A percentile compares a stretch with the other conserved stretches of the same genome.
Evolutionary conservation across 345 rosid species (phyloP).

Genomic region (Lepidium sativum): DNA sequence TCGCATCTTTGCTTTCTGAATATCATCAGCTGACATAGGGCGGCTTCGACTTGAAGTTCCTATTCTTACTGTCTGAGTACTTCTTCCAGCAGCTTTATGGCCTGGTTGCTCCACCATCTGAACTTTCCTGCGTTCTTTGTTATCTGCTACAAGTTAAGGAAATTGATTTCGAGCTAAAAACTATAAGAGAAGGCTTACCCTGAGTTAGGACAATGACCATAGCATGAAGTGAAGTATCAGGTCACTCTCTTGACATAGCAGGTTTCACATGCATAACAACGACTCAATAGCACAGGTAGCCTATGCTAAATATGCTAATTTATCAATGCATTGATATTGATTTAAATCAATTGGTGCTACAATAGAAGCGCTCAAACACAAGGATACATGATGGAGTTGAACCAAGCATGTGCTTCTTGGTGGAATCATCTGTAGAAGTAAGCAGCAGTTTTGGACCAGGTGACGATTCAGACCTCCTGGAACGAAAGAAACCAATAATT

Average conservation of each 20-base stretch:
- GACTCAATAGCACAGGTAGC: neutral
- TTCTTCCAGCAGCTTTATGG: slow-evolving; percentile 64
- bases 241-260: neutral
- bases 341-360: neutral
- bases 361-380: slow-evolving; percentile 9
- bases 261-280: slow-evolving; percentile 2
- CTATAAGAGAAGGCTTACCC: neutral
- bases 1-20: slow-evolving; percentile 95
- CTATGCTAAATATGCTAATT: neutral
- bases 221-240: neutral
- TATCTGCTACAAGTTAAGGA: slow-evolving; percentile 77
- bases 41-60: slow-evolving; percentile 57
- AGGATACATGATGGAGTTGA: slow-evolving; percentile 79
- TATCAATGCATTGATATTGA: neutral
- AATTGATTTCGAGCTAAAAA: slow-evolving; percentile 4
- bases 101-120: slow-evolving; percentile 98
- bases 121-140: slow-evolving; percentile 82
- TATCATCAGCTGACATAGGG: slow-evolving; percentile 98
- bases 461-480: slow-evolving; percentile 59
- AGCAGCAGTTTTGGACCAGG: slow-evolving; percentile 68
- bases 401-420: slow-evolving; percentile 63
- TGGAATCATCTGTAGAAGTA: slow-evolving; percentile 63
- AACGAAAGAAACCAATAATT: slow-evolving; percentile 19
- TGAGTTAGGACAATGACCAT: neutral
- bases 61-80: slow-evolving; percentile 52